Evolutionary conservation across 768 basidiomycete species (phyloP).

Genomic region (Chalciporus sphaerocephalus): DNA sequence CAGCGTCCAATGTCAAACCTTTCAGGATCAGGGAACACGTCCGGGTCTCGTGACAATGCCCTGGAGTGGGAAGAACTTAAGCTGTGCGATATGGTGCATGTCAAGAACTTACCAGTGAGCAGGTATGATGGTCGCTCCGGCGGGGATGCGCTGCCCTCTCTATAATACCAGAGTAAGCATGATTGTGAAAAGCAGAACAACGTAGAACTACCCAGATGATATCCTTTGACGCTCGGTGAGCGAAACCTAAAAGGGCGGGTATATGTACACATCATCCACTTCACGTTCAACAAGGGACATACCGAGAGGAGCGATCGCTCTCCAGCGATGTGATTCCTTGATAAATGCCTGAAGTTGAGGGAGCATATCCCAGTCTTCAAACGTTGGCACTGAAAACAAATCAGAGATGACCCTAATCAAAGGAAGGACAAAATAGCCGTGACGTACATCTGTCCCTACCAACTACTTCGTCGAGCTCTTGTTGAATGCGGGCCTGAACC

Average conservation of each 20-base stretch:
- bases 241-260: slow-evolving; percentile 41
- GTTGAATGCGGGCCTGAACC: slow-evolving; percentile 45
- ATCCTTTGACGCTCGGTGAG: slow-evolving; percentile 59
- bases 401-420: no score
- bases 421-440: no score
- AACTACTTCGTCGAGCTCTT: slow-evolving; percentile 50
- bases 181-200: no score
- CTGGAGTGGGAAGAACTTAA: slow-evolving; percentile 3
- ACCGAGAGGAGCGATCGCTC: slow-evolving; percentile 29
- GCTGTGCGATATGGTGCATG: not conserved
- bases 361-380: slow-evolving; percentile 30
- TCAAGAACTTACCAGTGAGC: slow-evolving; percentile 14
- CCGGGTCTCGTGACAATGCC: slow-evolving; percentile 24
- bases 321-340: slow-evolving; percentile 35
- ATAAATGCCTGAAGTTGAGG: slow-evolving; percentile 36
- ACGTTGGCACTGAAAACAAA: slow-evolving; percentile 30
- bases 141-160: slow-evolving; percentile 22
- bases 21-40: slow-evolving; percentile 34
- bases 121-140: slow-evolving; percentile 19
- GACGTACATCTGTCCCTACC: slow-evolving; percentile 33
- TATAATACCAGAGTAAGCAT: no score
- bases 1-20: slow-evolving; percentile 54
- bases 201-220: slow-evolving; percentile 55
- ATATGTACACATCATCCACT: no score
- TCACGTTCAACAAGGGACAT: not conserved